These are phyloP conservation scores for Pistacia integerrima DNA, from an alignment of 345 rosid genomes.

Conservation along the genomic window DNA sequence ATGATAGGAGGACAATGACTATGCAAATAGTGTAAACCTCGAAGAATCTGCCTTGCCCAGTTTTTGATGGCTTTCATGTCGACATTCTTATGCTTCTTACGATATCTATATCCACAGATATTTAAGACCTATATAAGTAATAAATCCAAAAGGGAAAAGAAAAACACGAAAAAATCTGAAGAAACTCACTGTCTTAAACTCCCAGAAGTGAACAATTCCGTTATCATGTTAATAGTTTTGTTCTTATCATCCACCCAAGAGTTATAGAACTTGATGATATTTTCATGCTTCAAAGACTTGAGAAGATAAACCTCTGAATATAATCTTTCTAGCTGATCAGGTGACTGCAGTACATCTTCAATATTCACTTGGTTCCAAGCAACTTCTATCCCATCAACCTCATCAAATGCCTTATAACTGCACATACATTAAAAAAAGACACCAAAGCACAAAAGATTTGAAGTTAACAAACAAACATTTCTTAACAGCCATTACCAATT, in stretches of 20 bases:
- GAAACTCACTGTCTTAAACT: constrained; percentile 75
- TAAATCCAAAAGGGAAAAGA: constrained; percentile 4
- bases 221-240: constrained; percentile 90
- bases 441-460: constrained; percentile 9
- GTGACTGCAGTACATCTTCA: constrained; percentile 77
- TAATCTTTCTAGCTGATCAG: constrained; percentile 72
- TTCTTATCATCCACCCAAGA: constrained; percentile 91
- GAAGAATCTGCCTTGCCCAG: constrained; percentile 84
- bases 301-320: constrained; percentile 87
- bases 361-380: constrained; percentile 89
- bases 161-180: constrained; percentile 4
- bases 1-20: constrained; percentile 68
- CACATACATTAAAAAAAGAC: background rate
- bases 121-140: constrained; percentile 3
- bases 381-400: constrained; percentile 83
- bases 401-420: constrained; percentile 90
- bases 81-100: constrained; percentile 73
- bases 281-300: constrained; percentile 74
- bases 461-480: background rate
- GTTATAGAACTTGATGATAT: constrained; percentile 70
- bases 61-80: constrained; percentile 78
- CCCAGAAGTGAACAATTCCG: constrained; percentile 95
- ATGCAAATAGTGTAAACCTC: constrained; percentile 68
- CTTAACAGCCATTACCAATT: background rate
- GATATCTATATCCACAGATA: constrained; percentile 39